These are phyloP conservation scores for Sclerotinia glacialis DNA, from an alignment of 2,329 filamentous ascomycete genomes.

Conservation along the genomic window DNA sequence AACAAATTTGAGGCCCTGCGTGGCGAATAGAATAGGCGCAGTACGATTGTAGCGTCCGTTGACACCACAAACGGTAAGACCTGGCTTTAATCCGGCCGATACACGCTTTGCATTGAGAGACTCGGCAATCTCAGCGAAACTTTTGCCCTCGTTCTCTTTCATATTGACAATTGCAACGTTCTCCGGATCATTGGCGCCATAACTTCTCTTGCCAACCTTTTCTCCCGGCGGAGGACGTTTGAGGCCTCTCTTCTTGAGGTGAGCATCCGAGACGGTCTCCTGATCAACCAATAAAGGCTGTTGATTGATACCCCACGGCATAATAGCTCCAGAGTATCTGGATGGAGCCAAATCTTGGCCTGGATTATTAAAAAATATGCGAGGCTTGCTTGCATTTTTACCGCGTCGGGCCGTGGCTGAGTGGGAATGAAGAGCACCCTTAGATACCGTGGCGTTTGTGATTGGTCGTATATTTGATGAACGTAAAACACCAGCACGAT, in stretches of 20 bases:
- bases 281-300: constrained; percentile 26
- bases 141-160: constrained; percentile 29
- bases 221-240: constrained; percentile 23
- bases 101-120: constrained; percentile 32
- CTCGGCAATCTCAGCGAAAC: constrained; percentile 32
- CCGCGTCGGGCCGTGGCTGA: not conserved
- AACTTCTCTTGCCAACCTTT: constrained; percentile 32
- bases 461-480: not conserved
- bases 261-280: constrained; percentile 29
- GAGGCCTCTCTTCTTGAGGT: constrained; percentile 33
- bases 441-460: not conserved
- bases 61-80: constrained; percentile 31
- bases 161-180: constrained; percentile 38
- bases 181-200: constrained; percentile 38
- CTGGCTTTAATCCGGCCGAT: constrained; percentile 25
- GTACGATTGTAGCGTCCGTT: constrained; percentile 38
- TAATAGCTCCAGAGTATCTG: constrained; percentile 29
- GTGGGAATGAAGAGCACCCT: not conserved
- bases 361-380: constrained; percentile 14
- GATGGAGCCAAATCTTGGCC: constrained; percentile 24
- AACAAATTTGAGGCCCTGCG: constrained; percentile 33
- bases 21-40: constrained; percentile 36
- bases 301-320: constrained; percentile 30
- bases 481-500: not conserved
- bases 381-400: not conserved